These are phyloP conservation scores for Penicillium desertorum DNA, from an alignment of 495 filamentous ascomycete genomes.

Conservation along the genomic window DNA sequence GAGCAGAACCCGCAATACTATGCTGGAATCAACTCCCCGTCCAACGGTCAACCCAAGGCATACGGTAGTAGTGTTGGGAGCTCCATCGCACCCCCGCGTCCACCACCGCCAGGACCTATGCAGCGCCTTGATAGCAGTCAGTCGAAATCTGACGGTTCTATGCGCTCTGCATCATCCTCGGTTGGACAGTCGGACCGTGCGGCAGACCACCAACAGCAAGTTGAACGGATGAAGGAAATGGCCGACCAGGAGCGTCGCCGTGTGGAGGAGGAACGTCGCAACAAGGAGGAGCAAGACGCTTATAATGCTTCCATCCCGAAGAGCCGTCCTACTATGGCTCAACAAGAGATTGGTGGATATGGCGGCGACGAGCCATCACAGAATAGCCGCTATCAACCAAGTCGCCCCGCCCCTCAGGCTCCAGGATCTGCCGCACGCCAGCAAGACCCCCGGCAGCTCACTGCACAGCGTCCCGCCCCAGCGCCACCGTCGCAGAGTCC, in stretches of 20 bases:
- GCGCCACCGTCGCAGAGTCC: conserved; percentile 45
- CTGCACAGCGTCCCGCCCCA: conserved; percentile 59
- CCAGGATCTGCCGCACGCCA: conserved; percentile 44
- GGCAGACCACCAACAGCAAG: conserved; percentile 42
- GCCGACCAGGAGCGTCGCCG: conserved; percentile 51
- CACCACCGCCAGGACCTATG: conserved; percentile 55
- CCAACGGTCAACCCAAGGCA: conserved; percentile 49
- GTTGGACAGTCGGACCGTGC: conserved; percentile 39
- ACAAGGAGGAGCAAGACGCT: conserved; percentile 67
- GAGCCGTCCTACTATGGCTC: conserved; percentile 69
- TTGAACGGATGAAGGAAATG: conserved; percentile 50
- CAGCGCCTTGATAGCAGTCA: conserved; percentile 46
- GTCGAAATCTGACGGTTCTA: conserved; percentile 34
- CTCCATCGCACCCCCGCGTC: conserved; percentile 77
- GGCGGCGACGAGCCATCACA: conserved; percentile 48
- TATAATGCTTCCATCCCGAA: conserved; percentile 88
- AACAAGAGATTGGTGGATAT: conserved; percentile 82
- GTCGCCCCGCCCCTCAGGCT: conserved; percentile 59
- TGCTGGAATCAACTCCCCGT: conserved; percentile 57
- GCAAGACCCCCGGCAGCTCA: conserved; percentile 46
- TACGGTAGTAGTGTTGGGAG: conserved; percentile 52
- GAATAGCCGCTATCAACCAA: conserved; percentile 76
- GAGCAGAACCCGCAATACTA: conserved; percentile 78
- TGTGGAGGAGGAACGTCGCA: conserved; percentile 55
- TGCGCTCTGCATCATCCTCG: conserved; percentile 38